Evolutionary conservation across 1,284 basidiomycete genomes (phyloP), one percentile per base, ranked within the genome.

Genomic region (Megacollybia platyphylla): DNA sequence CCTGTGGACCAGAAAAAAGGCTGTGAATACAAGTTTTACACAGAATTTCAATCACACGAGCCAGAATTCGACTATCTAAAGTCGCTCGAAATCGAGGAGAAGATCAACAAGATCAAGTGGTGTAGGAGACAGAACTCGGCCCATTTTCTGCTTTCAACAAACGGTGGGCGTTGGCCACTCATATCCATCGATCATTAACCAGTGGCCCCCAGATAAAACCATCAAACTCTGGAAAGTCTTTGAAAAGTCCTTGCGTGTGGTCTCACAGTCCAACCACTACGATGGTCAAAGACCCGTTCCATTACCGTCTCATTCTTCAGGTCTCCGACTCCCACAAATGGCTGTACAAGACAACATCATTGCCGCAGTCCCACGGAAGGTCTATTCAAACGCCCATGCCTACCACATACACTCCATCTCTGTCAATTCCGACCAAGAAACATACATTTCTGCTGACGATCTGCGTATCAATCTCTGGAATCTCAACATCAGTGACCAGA

Each of bases 71-170:
- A 99, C 71, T 99, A 99, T 63, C 82, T 99, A 61, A 99, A 99
- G 72, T 96, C 91, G 27, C 73, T 98, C 52, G 96, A 98, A 73
- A 99, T 99, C 62, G 96, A 99, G 66, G 96, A 98, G 73, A 98
- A 99, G 83, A 98, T 98, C 74, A 98, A 98, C 73, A 90, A 97
- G 77, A 99, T 98, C 75, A 90, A 93, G 62, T 98, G 96, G 96
- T 97, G 93, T 74, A 92, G 84, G 69, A 79, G 96, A 50, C 93
- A 97, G 67, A 98, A 98, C 57, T 76, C 87, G 27, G 92, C 96
- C 38, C 96, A 99, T 64, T 97, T 99, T 65, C 67, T 99, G 45
- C 66, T 99, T 46, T 96, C 92, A 45, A 98, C 96, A 36, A 98
- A 98, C 58, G 92, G 92, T 90, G 49, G 41, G 36, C 45, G 13